phyloP scores from a whole-genome alignment of 495 filamentous ascomycete genomes.

The Aspergillus cavernicola region DNA sequence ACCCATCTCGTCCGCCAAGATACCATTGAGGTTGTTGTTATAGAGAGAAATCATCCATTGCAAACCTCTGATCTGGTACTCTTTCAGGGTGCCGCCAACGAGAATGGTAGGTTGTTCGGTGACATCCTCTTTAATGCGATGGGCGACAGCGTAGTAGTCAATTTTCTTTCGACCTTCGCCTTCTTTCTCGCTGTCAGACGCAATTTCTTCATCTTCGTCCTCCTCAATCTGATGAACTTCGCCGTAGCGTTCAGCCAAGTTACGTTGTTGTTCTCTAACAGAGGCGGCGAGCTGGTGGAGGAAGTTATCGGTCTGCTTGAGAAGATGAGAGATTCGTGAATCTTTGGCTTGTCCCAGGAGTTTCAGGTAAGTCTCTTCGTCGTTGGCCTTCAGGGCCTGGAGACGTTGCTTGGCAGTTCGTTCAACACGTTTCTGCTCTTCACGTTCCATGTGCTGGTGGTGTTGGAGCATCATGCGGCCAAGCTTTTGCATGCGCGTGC shows the following conservation, averaged over 20 bases:
- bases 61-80: conserved; percentile 96
- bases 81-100: conserved; percentile 87
- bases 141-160: conserved; percentile 97
- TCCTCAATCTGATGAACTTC: conserved; percentile 56
- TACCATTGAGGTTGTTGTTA: conserved; percentile 99
- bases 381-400: conserved; percentile 95
- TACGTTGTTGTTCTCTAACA: conserved; percentile 87
- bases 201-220: conserved; percentile 61
- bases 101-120: conserved; percentile 76
- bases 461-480: conserved; percentile 81
- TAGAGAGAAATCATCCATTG: conserved; percentile 99
- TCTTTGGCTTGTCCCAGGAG: conserved; percentile 97
- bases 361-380: conserved; percentile 97
- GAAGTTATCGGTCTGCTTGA: conserved; percentile 95
- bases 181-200: conserved; percentile 67
- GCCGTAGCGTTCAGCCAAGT: conserved; percentile 72
- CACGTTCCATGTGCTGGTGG: conserved; percentile 95
- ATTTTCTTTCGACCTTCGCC: conserved; percentile 67
- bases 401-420: conserved; percentile 98
- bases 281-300: conserved; percentile 90
- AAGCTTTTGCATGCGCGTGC: conserved; percentile 71
- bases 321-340: conserved; percentile 94
- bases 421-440: conserved; percentile 96
- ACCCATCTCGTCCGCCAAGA: conserved; percentile 98
- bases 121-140: conserved; percentile 90